Evolutionary conservation across 2,329 filamentous ascomycete genomes (phyloP).

Genomic region (Fusarium piperis): DNA sequence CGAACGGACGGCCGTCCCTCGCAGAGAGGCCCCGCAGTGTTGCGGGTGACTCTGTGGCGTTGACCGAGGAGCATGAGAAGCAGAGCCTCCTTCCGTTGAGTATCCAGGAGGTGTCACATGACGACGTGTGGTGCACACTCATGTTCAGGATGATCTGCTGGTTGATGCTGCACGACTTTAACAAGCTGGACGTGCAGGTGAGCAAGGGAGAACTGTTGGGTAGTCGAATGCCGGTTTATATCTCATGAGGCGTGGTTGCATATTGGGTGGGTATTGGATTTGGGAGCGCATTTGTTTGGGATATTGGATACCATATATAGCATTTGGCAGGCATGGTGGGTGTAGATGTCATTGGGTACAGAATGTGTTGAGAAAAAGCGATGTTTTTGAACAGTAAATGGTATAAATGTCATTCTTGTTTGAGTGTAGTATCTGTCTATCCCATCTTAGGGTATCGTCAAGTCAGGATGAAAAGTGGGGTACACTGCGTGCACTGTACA

Average conservation of each 20-base stretch:
- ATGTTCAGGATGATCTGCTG: conserved; percentile 68
- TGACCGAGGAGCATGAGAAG: conserved; percentile 11
- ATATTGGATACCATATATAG: conserved; percentile 15
- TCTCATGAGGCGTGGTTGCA: conserved; percentile 47
- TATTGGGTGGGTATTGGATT: not conserved
- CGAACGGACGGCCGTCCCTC: conserved; percentile 12
- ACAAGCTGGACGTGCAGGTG: conserved; percentile 63
- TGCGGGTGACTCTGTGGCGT: conserved; percentile 20
- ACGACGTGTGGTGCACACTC: conserved; percentile 64
- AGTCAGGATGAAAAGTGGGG: not conserved
- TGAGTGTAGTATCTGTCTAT: not conserved
- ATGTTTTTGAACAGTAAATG: not conserved
- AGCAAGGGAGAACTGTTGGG: conserved; percentile 63
- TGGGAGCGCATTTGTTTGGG: conserved; percentile 1
- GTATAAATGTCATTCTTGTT: not conserved
- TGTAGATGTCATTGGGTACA: not conserved
- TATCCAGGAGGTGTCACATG: conserved; percentile 43
- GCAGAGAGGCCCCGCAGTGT: conserved; percentile 24
- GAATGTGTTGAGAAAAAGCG: not conserved
- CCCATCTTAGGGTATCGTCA: not conserved
- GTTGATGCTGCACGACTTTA: conserved; percentile 66
- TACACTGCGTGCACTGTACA: not conserved
- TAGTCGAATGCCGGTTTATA: conserved; percentile 66
- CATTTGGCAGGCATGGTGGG: not conserved
- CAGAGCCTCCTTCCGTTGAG: conserved; percentile 28